phyloP scores from a whole-genome alignment of 495 filamentous ascomycete species.

The Pseudotulostoma volvatum region DNA sequence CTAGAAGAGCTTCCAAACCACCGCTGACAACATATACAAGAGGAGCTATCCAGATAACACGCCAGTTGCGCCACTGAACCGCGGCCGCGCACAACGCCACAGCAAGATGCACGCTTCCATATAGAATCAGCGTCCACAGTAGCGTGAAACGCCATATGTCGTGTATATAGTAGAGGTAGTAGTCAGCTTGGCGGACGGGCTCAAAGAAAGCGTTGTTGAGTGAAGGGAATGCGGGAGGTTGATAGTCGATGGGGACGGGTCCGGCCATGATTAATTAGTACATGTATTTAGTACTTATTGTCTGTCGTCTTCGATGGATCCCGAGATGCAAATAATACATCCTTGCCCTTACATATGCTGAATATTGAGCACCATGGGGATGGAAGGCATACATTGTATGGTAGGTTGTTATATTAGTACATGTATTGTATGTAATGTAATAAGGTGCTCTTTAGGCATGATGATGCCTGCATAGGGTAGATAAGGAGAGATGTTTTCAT shows the following conservation, averaged over 20 bases:
- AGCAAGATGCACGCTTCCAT: slow-evolving; percentile 23
- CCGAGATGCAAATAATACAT: no score
- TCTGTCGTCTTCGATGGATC: no score
- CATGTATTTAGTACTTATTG: no score
- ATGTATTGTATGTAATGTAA: no score
- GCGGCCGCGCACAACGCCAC: slow-evolving; percentile 57
- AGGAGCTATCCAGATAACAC: slow-evolving; percentile 60
- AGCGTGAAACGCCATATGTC: slow-evolving; percentile 91
- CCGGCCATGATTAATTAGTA: no score
- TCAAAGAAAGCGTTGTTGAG: slow-evolving; percentile 62
- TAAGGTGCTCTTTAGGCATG: no score
- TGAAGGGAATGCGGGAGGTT: slow-evolving; percentile 65
- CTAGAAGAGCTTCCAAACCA: slow-evolving; percentile 65
- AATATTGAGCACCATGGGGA: no score
- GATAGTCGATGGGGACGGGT: slow-evolving; percentile 47
- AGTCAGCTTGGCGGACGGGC: slow-evolving; percentile 33
- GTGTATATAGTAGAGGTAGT: slow-evolving; percentile 57
- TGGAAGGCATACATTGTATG: no score
- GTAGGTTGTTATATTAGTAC: no score
- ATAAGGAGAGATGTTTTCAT: no score
- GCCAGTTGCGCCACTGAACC: slow-evolving; percentile 56
- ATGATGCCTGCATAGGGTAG: no score
- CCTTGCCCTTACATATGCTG: no score
- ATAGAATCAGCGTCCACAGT: slow-evolving; percentile 58
- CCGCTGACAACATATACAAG: slow-evolving; percentile 58